Evolutionary conservation across 2,329 filamentous ascomycete species (phyloP), one percentile per base, ranked within the genome.

Genomic region (Immersiporthe knoxdaviesiana): DNA sequence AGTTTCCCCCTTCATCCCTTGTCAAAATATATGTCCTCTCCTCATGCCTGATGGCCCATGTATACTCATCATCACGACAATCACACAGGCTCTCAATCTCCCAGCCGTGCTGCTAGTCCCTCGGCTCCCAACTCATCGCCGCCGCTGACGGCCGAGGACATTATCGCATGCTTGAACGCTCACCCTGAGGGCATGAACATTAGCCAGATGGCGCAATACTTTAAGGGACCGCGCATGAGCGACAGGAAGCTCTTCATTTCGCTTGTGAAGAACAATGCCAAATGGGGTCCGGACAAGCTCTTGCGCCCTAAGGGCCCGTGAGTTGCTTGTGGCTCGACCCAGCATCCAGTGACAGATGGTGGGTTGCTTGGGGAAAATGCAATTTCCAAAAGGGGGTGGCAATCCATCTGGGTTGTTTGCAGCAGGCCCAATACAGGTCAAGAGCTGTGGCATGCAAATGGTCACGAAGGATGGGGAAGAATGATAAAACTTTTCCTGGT

Each of bases 181-280:
- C 74, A 78, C 56, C 78, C 81, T 2, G 79, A 84, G 2, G 88
- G 88, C 37, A 86, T 90, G 68, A 81, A 81, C 0, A 85, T 90
- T 62, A 80, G 81, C 18, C 81, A 82, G 18, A 79, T 91, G 10
- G 82, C 90, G 68, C 84, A 83, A 71, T 78, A 80, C 52, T 90
- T 90, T 75, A 85, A 30, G 79, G 81, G 8, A 82, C 61, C 61
- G n/a, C 84, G 6, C 83, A 84, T 5, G 74, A 87, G 87, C 76
- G 79, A 80, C 4, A 84, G 84, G 72, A 78, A 79, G 44, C 84
- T 87, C 35, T 91, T 88, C 84, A 85, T 91, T 70, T 80, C 82
- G 67, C 75, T 90, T 68, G 87, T 91, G 16, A 88, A 85, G 76
- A 81, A 83, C 47, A 81, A 87, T 50, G 84, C 85, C 1, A 79